A percentile compares a stretch with the other conserved stretches of the same genome.
Evolutionary conservation across 2,329 filamentous ascomycete genomes (phyloP).

Genomic region (Cylindrodendrum hubeiense): DNA sequence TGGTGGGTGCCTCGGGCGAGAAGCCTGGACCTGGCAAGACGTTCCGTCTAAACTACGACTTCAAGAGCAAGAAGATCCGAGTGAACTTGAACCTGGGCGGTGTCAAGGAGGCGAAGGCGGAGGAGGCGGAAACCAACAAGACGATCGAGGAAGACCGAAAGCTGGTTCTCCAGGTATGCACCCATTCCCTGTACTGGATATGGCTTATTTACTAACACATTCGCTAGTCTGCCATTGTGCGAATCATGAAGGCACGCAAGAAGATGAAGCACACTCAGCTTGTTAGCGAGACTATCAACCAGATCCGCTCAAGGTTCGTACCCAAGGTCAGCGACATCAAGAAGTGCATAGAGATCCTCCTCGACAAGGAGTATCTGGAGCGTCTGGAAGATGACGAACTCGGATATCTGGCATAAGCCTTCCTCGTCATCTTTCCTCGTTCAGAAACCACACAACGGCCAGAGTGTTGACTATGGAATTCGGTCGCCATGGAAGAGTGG

Average conservation of each 20-base stretch:
- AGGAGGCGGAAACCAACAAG: constrained; percentile 98
- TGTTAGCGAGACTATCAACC: constrained; percentile 93
- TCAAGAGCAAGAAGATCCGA: constrained; percentile 98
- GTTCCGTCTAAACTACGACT: constrained; percentile 91
- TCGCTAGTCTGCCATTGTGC: constrained; percentile 91
- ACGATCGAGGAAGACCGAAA: constrained; percentile 99
- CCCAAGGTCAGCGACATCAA: constrained; percentile 97
- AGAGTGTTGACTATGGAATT: neutral
- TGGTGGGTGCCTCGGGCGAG: constrained; percentile 74
- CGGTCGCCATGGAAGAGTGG: neutral
- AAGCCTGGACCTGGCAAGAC: constrained; percentile 83
- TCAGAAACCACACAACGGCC: neutral
- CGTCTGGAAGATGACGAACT: constrained; percentile 94
- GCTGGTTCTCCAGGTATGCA: constrained; percentile 91
- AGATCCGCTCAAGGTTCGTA: constrained; percentile 92
- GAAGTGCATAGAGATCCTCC: constrained; percentile 98
- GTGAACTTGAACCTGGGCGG: constrained; percentile 96
- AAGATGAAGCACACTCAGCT: constrained; percentile 97
- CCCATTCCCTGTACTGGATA: neutral
- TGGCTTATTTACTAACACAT: constrained; percentile 40
- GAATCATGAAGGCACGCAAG: constrained; percentile 99
- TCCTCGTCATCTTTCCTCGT: neutral
- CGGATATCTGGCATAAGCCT: constrained; percentile 85
- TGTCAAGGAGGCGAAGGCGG: constrained; percentile 95
- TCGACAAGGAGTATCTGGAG: constrained; percentile 99